Conservation (phyloP, 1,139 yeast genomes). For the Arxiozyma heterogenica region DNA sequence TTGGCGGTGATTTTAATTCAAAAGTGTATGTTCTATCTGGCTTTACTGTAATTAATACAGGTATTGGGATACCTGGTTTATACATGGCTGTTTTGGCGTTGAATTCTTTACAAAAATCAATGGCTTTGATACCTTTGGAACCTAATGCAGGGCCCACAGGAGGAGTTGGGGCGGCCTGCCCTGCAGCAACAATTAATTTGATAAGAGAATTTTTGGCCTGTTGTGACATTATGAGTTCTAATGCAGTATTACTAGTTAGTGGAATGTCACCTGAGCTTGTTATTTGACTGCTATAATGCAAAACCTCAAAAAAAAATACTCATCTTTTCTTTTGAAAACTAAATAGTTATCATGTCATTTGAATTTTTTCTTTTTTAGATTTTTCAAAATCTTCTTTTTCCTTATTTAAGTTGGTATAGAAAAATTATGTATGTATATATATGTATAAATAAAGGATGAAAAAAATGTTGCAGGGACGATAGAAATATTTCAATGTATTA, state of each 20-base stretch:
- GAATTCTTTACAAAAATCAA: slow-evolving; percentile 96
- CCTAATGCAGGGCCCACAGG: slow-evolving; percentile 99
- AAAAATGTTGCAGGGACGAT: too few relatives aligned
- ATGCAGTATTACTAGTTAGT: slow-evolving; percentile 18
- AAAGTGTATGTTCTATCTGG: slow-evolving; percentile 90
- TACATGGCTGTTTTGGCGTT: slow-evolving; percentile 90
- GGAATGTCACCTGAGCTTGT: slow-evolving; percentile 19
- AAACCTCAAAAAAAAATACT: too few relatives aligned
- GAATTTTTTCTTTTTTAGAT: too few relatives aligned
- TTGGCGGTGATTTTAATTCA: slow-evolving; percentile 85
- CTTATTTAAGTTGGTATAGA: not conserved
- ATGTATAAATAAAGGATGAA: not conserved
- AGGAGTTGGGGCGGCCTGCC: slow-evolving; percentile 97
- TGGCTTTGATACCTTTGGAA: slow-evolving; percentile 97
- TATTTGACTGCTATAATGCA: too few relatives aligned
- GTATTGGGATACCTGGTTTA: slow-evolving; percentile 81
- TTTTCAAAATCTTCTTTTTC: too few relatives aligned
- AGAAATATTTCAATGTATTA: not conserved
- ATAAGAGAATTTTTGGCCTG: slow-evolving; percentile 44
- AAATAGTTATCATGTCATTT: not conserved
- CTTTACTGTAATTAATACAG: slow-evolving; percentile 71
- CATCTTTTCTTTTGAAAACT: not conserved
- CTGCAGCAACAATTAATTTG: slow-evolving; percentile 93
- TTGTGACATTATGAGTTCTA: slow-evolving; percentile 19
- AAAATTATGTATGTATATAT: not conserved